Percentiles rank a stretch among this genome's conserved stretches.
Conservation (phyloP, 2,329 filamentous ascomycete genomes). For the Fusarium verticillioides region DNA sequence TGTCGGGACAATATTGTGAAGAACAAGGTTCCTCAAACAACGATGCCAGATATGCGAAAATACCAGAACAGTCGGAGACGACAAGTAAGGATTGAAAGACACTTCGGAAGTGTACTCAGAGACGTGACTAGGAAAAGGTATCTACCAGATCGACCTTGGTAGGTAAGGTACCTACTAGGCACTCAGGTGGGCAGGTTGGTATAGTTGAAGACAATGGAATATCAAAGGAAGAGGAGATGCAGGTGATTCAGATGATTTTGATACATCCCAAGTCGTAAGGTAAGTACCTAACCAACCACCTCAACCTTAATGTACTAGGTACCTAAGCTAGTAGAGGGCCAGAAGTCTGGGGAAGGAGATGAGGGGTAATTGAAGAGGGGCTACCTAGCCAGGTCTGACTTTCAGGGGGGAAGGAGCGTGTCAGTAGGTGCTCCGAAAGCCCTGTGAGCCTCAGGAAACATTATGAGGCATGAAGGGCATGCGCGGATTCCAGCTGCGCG, state of each 20-base stretch:
- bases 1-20: neutral
- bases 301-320: neutral
- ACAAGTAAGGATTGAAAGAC: neutral
- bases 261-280: neutral
- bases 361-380: neutral
- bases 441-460: slow-evolving; percentile 22
- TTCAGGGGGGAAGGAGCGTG: slow-evolving; percentile 17
- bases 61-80: neutral
- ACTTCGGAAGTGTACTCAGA: neutral
- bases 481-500: neutral
- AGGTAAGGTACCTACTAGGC: neutral
- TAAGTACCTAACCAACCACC: no score
- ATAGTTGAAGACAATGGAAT: neutral
- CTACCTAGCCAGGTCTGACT: neutral
- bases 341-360: slow-evolving; percentile 13
- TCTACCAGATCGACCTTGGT: neutral
- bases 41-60: neutral
- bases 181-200: neutral
- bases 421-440: neutral
- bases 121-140: neutral
- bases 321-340: neutral
- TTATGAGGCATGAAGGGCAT: neutral
- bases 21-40: neutral
- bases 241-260: neutral
- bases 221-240: neutral